phyloP scores from a whole-genome alignment of 352 stramenopile genomes.

The Phytophthora crassamura region DNA sequence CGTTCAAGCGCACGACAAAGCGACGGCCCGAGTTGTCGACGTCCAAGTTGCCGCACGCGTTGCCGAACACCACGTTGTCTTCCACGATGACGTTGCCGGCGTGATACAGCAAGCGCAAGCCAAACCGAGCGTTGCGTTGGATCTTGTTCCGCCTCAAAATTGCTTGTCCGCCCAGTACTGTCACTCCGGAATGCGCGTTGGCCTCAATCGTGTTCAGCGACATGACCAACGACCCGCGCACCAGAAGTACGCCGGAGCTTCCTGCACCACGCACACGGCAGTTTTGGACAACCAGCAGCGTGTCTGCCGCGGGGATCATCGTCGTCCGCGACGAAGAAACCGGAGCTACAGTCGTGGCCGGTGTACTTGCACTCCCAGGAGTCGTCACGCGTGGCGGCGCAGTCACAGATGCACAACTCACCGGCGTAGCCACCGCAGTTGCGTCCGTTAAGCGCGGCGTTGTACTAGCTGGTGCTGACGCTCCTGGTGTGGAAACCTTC shows the following conservation, averaged over 20 bases:
- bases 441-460: neutral
- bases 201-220: constrained; percentile 57
- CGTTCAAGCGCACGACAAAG: constrained; percentile 82
- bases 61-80: constrained; percentile 70
- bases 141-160: constrained; percentile 73
- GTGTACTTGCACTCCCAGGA: neutral
- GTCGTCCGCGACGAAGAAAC: neutral
- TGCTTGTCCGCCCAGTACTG: constrained; percentile 60
- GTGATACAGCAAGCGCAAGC: constrained; percentile 75
- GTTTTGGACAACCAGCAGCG: constrained; percentile 59
- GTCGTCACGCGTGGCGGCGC: neutral
- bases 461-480: neutral
- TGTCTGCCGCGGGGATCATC: constrained; percentile 27
- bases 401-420: neutral
- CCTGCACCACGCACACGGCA: constrained; percentile 63
- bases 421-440: neutral
- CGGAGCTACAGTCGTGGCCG: constrained; percentile 1
- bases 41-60: constrained; percentile 77
- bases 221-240: constrained; percentile 67
- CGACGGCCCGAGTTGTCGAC: constrained; percentile 76
- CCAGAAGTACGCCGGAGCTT: constrained; percentile 67
- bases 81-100: constrained; percentile 77
- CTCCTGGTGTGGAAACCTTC: neutral
- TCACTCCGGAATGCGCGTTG: constrained; percentile 70
- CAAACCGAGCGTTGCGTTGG: constrained; percentile 70